Evolutionary conservation across 345 rosid species (phyloP).

Genomic region (Limnanthes douglasii): DNA sequence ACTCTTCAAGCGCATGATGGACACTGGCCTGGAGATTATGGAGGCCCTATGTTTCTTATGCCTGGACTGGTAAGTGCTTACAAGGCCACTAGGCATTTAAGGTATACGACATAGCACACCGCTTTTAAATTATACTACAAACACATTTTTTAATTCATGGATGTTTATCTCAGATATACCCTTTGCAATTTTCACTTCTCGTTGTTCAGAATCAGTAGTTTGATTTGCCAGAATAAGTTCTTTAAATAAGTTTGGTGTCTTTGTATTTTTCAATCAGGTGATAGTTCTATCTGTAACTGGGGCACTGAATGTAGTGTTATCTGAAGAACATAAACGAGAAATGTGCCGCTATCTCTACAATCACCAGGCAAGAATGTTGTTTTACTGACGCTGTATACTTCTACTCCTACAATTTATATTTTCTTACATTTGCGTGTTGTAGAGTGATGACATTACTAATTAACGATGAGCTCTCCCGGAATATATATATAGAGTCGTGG

Average conservation of each 20-base stretch:
- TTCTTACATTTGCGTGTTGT: too few species aligned
- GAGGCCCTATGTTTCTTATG: slow-evolving; percentile 96
- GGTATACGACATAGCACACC: neutral
- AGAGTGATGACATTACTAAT: too few species aligned
- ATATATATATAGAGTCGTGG: too few species aligned
- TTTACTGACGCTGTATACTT: too few species aligned
- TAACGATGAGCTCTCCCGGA: too few species aligned
- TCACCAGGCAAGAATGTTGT: slow-evolving; percentile 50
- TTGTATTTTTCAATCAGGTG: slow-evolving; percentile 30
- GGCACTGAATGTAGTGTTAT: slow-evolving; percentile 62
- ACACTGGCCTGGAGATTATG: slow-evolving; percentile 99
- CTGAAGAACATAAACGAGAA: slow-evolving; percentile 61
- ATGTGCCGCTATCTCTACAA: slow-evolving; percentile 81
- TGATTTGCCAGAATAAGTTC: neutral
- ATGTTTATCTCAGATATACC: neutral
- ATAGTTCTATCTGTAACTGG: slow-evolving; percentile 73
- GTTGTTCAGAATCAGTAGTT: too few species aligned
- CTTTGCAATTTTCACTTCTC: neutral
- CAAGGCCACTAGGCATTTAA: neutral
- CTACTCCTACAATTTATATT: too few species aligned
- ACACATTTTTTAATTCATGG: too few species aligned
- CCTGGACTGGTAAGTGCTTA: slow-evolving; percentile 64
- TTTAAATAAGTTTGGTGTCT: neutral
- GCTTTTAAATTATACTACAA: too few species aligned
- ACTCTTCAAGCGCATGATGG: slow-evolving; percentile 78